Evolutionary conservation across 768 basidiomycete species (phyloP).

Genomic region (Rhizopogon vinicolor): DNA sequence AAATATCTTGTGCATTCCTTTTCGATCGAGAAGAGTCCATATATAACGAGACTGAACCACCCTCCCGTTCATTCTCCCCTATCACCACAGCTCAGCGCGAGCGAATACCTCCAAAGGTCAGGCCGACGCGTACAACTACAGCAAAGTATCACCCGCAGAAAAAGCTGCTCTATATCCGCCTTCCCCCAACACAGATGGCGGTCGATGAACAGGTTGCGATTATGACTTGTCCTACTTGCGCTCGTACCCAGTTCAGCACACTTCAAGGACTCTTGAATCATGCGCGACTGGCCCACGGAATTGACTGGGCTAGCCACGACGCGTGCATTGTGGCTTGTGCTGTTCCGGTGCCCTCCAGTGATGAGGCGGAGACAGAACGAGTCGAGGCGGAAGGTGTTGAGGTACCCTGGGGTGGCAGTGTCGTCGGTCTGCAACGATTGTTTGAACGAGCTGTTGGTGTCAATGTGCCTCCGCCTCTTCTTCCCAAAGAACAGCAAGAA

Average conservation of each 20-base stretch:
- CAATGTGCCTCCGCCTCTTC: conserved; percentile 8
- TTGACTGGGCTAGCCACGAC: conserved; percentile 48
- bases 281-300: conserved; percentile 42
- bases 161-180: conserved; percentile 38
- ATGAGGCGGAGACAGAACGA: conserved; percentile 28
- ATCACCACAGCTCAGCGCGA: conserved; percentile 7
- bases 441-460: conserved; percentile 49
- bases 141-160: conserved; percentile 24
- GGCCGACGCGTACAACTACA: conserved; percentile 19
- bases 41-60: conserved; percentile 9
- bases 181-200: conserved; percentile 16
- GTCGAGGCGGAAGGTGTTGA: conserved; percentile 36
- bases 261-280: conserved; percentile 51
- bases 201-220: conserved; percentile 25
- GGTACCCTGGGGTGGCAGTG: conserved; percentile 25
- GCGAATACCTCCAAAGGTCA: conserved; percentile 20
- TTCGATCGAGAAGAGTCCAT: conserved; percentile 25
- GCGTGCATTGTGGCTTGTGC: conserved; percentile 46
- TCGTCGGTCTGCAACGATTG: conserved; percentile 42
- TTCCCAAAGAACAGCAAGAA: background rate
- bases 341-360: conserved; percentile 27
- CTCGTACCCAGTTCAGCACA: conserved; percentile 43
- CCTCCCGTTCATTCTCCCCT: conserved; percentile 17
- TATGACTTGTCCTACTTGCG: conserved; percentile 40
- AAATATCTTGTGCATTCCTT: conserved; percentile 33